These are phyloP conservation scores for Trapa bicornis DNA, from an alignment of 345 rosid genomes.

Conservation along the genomic window DNA sequence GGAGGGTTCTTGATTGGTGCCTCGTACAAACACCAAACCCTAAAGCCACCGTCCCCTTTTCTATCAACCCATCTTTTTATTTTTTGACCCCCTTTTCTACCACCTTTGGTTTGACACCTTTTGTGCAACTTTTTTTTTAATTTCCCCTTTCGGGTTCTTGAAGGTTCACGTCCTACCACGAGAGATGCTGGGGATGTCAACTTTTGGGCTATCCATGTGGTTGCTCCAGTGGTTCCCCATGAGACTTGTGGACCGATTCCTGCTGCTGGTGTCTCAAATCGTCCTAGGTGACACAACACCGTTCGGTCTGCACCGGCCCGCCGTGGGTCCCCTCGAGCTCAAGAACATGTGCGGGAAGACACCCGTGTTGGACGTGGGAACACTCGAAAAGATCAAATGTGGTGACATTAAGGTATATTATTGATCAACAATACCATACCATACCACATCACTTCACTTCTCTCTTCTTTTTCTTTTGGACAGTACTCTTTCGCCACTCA, in stretches of 20 bases:
- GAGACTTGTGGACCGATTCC: slow-evolving; percentile 57
- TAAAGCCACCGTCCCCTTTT: not conserved
- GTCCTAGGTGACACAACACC: slow-evolving; percentile 62
- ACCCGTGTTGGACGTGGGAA: slow-evolving; percentile 85
- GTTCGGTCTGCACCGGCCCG: slow-evolving; percentile 68
- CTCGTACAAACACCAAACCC: slow-evolving; percentile 12
- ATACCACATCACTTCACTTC: slow-evolving; percentile 7
- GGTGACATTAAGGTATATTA: slow-evolving; percentile 69
- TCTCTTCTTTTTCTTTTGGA: not conserved
- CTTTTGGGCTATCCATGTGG: slow-evolving; percentile 93
- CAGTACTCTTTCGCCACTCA: too few relatives aligned
- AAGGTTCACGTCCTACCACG: slow-evolving; percentile 96
- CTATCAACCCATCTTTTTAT: not conserved
- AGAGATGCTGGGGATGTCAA: slow-evolving; percentile 86
- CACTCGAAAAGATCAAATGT: slow-evolving; percentile 70
- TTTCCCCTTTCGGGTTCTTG: slow-evolving; percentile 9
- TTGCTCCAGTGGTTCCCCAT: slow-evolving; percentile 81
- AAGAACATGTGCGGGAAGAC: slow-evolving; percentile 75
- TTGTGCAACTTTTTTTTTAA: slow-evolving; percentile 1
- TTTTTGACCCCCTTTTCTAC: not conserved
- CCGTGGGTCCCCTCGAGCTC: slow-evolving; percentile 68
- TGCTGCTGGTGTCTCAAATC: slow-evolving; percentile 49
- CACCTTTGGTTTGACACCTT: not conserved
- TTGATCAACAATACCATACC: not conserved
- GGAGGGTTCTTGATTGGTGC: not conserved